Conservation (phyloP, 371 early-diverging fungal species). For the Mortierella sp. region DNA sequence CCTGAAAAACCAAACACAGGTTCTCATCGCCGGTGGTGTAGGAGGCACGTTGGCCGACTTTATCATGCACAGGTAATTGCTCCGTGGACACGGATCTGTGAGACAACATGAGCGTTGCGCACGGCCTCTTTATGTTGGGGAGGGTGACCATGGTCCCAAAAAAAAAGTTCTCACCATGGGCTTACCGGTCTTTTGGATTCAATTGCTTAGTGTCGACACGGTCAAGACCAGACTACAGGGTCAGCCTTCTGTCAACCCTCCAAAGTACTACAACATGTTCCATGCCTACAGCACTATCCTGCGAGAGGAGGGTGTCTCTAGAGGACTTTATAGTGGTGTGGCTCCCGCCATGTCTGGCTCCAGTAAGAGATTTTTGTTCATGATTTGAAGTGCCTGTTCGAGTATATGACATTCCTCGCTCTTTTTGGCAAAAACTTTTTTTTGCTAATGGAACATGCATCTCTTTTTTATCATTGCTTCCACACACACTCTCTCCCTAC, state of each 20-base stretch:
- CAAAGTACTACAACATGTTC: slow-evolving; percentile 65
- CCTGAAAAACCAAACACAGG: slow-evolving; percentile 54
- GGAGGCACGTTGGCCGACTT: slow-evolving; percentile 79
- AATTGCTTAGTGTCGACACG: slow-evolving; percentile 66
- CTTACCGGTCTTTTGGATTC: no score
- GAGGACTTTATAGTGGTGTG: slow-evolving; percentile 76
- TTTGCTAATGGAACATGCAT: no score
- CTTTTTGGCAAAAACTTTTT: no score
- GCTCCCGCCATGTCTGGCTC: slow-evolving; percentile 78
- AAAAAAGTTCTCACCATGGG: neutral
- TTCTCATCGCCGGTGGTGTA: slow-evolving; percentile 72
- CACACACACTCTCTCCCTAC: no score
- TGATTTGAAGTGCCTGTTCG: no score
- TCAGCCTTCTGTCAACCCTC: slow-evolving; percentile 56
- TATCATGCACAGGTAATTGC: slow-evolving; percentile 73
- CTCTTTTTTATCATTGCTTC: no score
- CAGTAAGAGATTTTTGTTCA: slow-evolving; percentile 42
- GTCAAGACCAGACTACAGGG: slow-evolving; percentile 79
- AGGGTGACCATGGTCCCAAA: neutral
- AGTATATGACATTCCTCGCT: no score
- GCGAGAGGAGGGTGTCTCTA: slow-evolving; percentile 68
- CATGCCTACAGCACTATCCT: slow-evolving; percentile 67
- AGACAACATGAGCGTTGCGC: no score
- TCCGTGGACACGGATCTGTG: neutral
- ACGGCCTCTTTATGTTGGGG: neutral